phyloP scores from a whole-genome alignment of 1,284 basidiomycete species.

The Cystobasidiaceae sp. region DNA sequence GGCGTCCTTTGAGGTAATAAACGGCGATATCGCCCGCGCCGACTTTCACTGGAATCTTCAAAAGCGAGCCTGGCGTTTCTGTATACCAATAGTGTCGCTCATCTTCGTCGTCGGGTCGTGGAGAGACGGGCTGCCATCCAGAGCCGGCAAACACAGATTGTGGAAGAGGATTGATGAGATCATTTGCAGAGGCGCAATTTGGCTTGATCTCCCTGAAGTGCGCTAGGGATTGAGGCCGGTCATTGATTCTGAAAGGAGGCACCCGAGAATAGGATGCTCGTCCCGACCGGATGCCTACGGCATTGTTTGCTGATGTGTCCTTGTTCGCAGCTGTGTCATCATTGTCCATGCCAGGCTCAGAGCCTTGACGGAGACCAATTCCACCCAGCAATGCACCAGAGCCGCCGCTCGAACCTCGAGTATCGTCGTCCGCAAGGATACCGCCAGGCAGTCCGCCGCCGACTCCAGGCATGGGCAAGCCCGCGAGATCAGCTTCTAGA shows the following conservation, averaged over 20 bases:
- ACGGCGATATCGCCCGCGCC: conserved; percentile 72
- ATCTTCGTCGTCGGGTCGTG: conserved; percentile 51
- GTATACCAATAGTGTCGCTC: conserved; percentile 82
- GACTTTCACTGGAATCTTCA: conserved; percentile 68
- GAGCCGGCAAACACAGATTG: conserved; percentile 80
- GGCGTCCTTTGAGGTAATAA: conserved; percentile 65
- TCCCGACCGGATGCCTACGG: conserved; percentile 39
- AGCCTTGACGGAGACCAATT: conserved; percentile 48
- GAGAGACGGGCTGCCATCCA: conserved; percentile 77
- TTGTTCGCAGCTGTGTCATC: conserved; percentile 40
- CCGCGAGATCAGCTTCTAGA: conserved; percentile 51
- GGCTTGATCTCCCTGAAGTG: conserved; percentile 79
- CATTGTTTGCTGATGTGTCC: conserved; percentile 32
- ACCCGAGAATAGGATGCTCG: conserved; percentile 50
- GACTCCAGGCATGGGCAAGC: conserved; percentile 37
- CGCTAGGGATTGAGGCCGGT: conserved; percentile 58
- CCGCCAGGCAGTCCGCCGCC: conserved; percentile 33
- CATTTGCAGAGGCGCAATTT: conserved; percentile 85
- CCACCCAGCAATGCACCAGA: conserved; percentile 39
- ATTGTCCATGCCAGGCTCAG: conserved; percentile 46
- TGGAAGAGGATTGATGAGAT: conserved; percentile 88
- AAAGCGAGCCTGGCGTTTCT: conserved; percentile 64
- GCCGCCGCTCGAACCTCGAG: background rate
- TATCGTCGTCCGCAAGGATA: conserved; percentile 37
- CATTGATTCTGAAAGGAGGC: conserved; percentile 66